These are phyloP conservation scores for Stagonosporopsis vannaccii DNA, from an alignment of 2,329 filamentous ascomycete species.

Conservation along the genomic window DNA sequence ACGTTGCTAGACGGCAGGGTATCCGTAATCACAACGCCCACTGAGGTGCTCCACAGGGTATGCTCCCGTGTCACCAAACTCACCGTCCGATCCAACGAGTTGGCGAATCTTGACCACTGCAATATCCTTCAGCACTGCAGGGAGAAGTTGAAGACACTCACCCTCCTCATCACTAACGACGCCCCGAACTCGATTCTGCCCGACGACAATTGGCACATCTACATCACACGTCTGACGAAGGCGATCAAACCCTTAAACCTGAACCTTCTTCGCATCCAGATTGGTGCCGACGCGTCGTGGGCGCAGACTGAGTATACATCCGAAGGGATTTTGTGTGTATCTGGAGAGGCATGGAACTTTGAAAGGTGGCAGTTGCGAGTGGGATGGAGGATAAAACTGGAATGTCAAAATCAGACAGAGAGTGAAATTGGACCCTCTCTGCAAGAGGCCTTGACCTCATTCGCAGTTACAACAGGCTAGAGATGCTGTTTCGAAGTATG, in stretches of 20 bases:
- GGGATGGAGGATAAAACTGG: too few relatives aligned
- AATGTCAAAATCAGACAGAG: too few relatives aligned
- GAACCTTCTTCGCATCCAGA: neutral
- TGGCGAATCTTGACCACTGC: neutral
- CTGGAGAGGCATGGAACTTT: neutral
- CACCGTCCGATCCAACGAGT: neutral
- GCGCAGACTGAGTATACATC: neutral
- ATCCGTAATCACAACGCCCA: neutral
- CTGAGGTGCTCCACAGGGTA: neutral
- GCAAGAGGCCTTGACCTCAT: too few relatives aligned
- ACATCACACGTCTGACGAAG: neutral
- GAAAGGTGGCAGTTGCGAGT: neutral
- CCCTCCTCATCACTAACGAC: neutral
- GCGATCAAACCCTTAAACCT: neutral
- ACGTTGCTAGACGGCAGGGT: neutral
- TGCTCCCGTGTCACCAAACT: neutral
- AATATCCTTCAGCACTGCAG: neutral
- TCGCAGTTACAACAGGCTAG: too few relatives aligned
- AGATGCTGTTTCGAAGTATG: too few relatives aligned
- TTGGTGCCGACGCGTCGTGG: neutral
- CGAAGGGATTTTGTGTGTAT: neutral
- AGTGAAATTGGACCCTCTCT: too few relatives aligned
- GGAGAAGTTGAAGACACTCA: neutral
- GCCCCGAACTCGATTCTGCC: neutral
- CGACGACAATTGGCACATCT: neutral